A percentile compares a stretch with the other conserved stretches of the same genome.
These are phyloP conservation scores for Falciphora oryzae DNA, from an alignment of 2,329 filamentous ascomycete species.

Conservation along the genomic window DNA sequence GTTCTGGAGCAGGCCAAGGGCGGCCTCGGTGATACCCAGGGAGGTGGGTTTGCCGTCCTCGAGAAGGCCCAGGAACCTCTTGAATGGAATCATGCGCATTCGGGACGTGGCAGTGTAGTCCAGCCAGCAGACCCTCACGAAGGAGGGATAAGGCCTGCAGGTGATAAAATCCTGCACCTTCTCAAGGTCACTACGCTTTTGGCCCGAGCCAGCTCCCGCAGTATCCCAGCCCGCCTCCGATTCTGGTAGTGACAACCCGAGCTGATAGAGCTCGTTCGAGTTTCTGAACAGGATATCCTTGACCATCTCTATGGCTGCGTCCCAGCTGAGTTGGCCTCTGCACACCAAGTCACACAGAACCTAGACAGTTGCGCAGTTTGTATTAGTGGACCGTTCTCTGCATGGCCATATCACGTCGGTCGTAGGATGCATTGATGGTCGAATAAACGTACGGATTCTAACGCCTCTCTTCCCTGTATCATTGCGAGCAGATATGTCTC, in stretches of 20 bases:
- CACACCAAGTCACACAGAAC: conserved; percentile 61
- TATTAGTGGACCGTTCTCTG: neutral
- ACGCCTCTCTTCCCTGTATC: conserved; percentile 63
- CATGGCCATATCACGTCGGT: no score
- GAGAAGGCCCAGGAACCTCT: conserved; percentile 44
- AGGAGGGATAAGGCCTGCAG: conserved; percentile 49
- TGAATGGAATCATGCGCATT: conserved; percentile 61
- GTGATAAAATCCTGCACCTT: conserved; percentile 37
- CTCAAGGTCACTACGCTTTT: conserved; percentile 27
- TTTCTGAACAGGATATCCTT: conserved; percentile 70
- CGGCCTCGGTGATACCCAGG: conserved; percentile 55
- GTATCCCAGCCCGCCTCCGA: neutral
- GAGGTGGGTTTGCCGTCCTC: conserved; percentile 34
- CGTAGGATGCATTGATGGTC: neutral
- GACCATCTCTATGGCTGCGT: conserved; percentile 58
- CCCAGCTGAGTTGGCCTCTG: conserved; percentile 53
- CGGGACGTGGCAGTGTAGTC: conserved; percentile 70
- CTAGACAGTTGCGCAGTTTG: conserved; percentile 28
- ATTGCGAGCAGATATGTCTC: conserved; percentile 73
- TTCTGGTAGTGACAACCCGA: conserved; percentile 41
- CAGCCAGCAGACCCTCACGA: conserved; percentile 69
- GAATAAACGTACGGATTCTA: conserved; percentile 51
- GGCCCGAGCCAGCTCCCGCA: neutral
- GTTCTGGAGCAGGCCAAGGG: conserved; percentile 61
- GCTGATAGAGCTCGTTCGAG: conserved; percentile 66